Base-by-base conservation (phyloP, 306 rosid genomes). In the Lupinus albus region DNA sequence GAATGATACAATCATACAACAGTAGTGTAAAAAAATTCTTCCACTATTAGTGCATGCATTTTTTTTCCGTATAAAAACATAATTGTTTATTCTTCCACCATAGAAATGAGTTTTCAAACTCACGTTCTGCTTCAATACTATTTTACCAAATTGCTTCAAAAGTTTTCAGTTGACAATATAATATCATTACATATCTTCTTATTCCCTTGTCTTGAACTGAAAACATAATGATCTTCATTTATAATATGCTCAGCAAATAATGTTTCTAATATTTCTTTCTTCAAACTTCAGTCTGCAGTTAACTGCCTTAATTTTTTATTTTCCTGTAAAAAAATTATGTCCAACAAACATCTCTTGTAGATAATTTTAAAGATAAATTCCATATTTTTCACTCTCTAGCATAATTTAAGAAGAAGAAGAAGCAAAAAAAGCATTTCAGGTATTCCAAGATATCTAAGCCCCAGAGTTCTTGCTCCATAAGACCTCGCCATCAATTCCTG, bases 381-480 rank as follows among this genome's bases (percentile, higher is more conserved):
- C 4, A 33, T 33, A 0, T 33, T 33, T 5, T 33, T 33, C 38
- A 6, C 8, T 67, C 64, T 53, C 7, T 67, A 73, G 11, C 66
- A 30, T 15, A 65, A 67, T 41, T 75, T 63, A 52, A 71, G 69
- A 71, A 32, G 65, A 46, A 44, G 28, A 55, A n/a, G n/a, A n/a
- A n/a, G n/a, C n/a, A n/a, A 32, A 63, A 64, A 39, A 33, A 58
- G 2, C 25, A 48, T 28, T 48, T 9, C 11, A 16, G 11, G 35
- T 12, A 35, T 47, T 63, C 53, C 17, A 53, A 46, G 8, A 67
- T 66, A 64, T 54, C 91, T 55, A 79, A 88, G 92, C 84, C 2
- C 51, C 49, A 68, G 77, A 70, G 76, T 56, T 86, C 80, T 84
- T 93, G 90, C 78, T 86, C 96, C 94, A 89, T 1, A 93, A 79